Conservation (phyloP, 169 alveolate species). For the Plasmodium gonderi region DNA sequence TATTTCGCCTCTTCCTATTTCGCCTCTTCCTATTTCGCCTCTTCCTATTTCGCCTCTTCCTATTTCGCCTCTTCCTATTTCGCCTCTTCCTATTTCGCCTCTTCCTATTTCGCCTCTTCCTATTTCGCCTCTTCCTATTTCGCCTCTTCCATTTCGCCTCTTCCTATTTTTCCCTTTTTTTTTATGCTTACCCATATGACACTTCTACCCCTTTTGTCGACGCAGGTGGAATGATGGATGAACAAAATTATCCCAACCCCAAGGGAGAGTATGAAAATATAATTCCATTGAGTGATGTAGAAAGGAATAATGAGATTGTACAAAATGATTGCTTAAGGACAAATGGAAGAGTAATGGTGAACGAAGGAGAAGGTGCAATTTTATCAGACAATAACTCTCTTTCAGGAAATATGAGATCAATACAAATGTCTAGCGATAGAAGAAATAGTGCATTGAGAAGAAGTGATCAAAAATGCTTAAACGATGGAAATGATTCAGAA, state of each 20-base stretch:
- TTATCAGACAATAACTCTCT: slow-evolving; percentile 18
- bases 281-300: slow-evolving; percentile 37
- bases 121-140: too few species aligned
- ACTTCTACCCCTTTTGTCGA: background rate
- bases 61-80: too few species aligned
- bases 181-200: too few species aligned
- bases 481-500: slow-evolving; percentile 37
- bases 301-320: slow-evolving; percentile 32
- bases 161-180: too few species aligned
- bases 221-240: slow-evolving; percentile 24
- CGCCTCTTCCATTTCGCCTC: too few species aligned
- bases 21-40: too few species aligned
- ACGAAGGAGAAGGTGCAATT: slow-evolving; percentile 2
- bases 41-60: too few species aligned
- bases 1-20: too few species aligned
- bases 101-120: too few species aligned
- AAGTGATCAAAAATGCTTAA: slow-evolving; percentile 40
- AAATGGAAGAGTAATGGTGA: slow-evolving; percentile 10
- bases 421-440: slow-evolving; percentile 60
- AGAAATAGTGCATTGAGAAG: slow-evolving; percentile 42
- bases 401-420: slow-evolving; percentile 32
- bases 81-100: too few species aligned
- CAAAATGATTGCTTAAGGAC: slow-evolving; percentile 16
- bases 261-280: slow-evolving; percentile 14
- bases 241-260: background rate